Evolutionary conservation across 2,329 filamentous ascomycete species (phyloP), one percentile per base, ranked within the genome.

Genomic region (Septoria linicola): DNA sequence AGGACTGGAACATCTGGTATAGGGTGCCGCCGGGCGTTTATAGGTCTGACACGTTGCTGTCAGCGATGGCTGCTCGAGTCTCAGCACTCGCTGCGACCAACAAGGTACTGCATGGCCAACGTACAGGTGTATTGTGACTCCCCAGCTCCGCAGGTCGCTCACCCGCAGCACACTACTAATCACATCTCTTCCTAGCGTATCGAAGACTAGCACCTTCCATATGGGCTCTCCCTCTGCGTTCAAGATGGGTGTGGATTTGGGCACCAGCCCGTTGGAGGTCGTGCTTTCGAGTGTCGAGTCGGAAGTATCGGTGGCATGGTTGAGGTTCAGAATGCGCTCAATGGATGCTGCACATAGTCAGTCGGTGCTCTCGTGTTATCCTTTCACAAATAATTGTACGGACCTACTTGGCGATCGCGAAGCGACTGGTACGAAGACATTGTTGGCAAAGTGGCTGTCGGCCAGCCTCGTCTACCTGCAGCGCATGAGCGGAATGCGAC

Each of bases 141-240:
- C 93, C 82, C 93, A 90, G 55, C 87, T 82, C 57, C 95, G 81
- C 67, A 99, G 76, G 72, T 99, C 93, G 66, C 90, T 96, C 57
- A 99, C 93, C 53, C 91, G 82, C 59, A 99, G 77, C 2, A 99
- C 91, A 66, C 91, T 96, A 75, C 90, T 96, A 66, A 99, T 96
- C 53, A 99, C 88, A 80, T 97, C 91, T 69, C 91, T 81, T 41
- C 92, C 93, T 62, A 86, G 73, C 62, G 92, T 87, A 71, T 99
- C 95, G 68, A 99, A 97, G 8, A 99, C 89, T 45, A 99, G 77
- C 5, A 97, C 88, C 71, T 97, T 97, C 92, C 92, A 97, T 74
- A 96, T 91, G 1, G 92, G 91, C 65, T 95, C 89, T 57, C 91
- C 90, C 63, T 95, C 86, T 40, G 88, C 80, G 61, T 90, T 90